These are phyloP conservation scores for Fraxinus greggii DNA, from an alignment of 305 asterid genomes.

Conservation along the genomic window DNA sequence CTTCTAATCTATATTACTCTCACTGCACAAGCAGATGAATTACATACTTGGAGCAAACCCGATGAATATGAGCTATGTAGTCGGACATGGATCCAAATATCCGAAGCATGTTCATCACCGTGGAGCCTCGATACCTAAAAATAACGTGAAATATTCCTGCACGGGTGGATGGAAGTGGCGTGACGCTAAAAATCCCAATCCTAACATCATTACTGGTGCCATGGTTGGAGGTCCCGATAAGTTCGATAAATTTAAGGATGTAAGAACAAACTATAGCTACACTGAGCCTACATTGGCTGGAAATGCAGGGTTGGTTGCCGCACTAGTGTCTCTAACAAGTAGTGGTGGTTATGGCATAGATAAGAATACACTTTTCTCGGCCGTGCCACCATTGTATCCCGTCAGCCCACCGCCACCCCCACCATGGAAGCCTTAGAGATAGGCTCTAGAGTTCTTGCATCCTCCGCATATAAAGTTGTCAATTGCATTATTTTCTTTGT, in stretches of 20 bases:
- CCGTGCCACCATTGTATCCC: constrained; percentile 70
- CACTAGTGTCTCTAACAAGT: constrained; percentile 67
- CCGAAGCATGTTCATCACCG: constrained; percentile 84
- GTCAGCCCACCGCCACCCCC: constrained; percentile 68
- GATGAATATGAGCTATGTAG: constrained; percentile 72
- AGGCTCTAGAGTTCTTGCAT: not conserved
- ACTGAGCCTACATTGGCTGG: constrained; percentile 87
- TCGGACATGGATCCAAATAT: constrained; percentile 62
- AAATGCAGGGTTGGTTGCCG: constrained; percentile 87
- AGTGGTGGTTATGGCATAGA: constrained; percentile 63
- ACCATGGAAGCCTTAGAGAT: constrained; percentile 69
- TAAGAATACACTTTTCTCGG: constrained; percentile 59
- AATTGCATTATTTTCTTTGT: not conserved
- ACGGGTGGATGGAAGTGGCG: constrained; percentile 75
- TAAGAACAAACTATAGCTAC: constrained; percentile 54
- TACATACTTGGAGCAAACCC: constrained; percentile 82
- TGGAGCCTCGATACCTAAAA: constrained; percentile 69
- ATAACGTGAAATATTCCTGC: constrained; percentile 57
- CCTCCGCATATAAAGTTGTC: not conserved
- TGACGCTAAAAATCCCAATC: constrained; percentile 49
- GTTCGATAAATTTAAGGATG: constrained; percentile 63
- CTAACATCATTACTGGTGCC: constrained; percentile 70
- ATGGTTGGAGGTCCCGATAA: constrained; percentile 92
- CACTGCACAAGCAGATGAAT: constrained; percentile 39
- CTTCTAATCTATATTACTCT: not conserved